Conservation (phyloP, 768 basidiomycete genomes). For the Pulveroboletus sp. region DNA sequence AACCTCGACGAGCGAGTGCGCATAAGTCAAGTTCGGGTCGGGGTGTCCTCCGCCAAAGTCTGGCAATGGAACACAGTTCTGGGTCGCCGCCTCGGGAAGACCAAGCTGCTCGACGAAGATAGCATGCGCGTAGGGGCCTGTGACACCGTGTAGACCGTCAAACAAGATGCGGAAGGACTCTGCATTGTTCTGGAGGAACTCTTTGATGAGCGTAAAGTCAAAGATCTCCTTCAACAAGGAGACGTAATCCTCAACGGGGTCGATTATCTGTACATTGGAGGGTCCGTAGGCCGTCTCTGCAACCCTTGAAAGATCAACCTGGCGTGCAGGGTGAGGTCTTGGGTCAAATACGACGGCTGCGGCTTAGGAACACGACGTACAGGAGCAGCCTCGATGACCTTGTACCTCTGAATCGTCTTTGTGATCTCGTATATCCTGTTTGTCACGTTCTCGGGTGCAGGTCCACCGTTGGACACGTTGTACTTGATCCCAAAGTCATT, state of each 20-base stretch:
- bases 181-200: conserved; percentile 70
- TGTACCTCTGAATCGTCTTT: conserved; percentile 82
- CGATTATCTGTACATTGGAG: conserved; percentile 82
- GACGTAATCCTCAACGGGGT: conserved; percentile 89
- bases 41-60: conserved; percentile 98
- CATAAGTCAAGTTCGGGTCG: conserved; percentile 97
- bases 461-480: conserved; percentile 96
- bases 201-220: conserved; percentile 88
- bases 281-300: conserved; percentile 81
- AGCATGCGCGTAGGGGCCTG: conserved; percentile 90
- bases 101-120: conserved; percentile 82
- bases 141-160: conserved; percentile 94
- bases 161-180: conserved; percentile 82
- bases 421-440: conserved; percentile 91
- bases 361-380: conserved; percentile 41
- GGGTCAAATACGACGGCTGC: neutral
- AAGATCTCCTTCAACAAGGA: conserved; percentile 83
- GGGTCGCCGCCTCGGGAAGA: conserved; percentile 73
- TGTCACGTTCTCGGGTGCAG: conserved; percentile 95
- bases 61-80: conserved; percentile 87
- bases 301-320: conserved; percentile 83
- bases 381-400: conserved; percentile 69
- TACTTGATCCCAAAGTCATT: conserved; percentile 99
- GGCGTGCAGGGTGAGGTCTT: neutral
- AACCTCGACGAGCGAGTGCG: conserved; percentile 85